Percentiles rank a stretch among this genome's conserved stretches.
These are phyloP conservation scores for Yamadazyma nakazawae DNA, from an alignment of 805 yeast genomes.

Conservation along the genomic window DNA sequence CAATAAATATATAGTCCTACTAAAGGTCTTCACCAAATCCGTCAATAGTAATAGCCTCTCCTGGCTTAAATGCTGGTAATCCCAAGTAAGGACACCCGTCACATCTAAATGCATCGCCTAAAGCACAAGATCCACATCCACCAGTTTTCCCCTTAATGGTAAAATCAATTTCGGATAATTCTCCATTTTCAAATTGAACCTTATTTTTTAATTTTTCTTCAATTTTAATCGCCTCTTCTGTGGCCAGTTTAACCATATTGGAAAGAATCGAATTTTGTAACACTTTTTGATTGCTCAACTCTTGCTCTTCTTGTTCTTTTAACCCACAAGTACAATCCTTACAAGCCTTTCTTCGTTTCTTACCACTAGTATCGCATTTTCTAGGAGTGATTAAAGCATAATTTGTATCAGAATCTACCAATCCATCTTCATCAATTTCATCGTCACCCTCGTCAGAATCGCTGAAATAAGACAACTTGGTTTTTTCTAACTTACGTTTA, in stretches of 20 bases:
- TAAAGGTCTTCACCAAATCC: slow-evolving; percentile 75
- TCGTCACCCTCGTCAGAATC: slow-evolving; percentile 52
- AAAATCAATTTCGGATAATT: slow-evolving; percentile 87
- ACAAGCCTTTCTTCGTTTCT: slow-evolving; percentile 86
- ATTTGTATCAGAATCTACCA: slow-evolving; percentile 25
- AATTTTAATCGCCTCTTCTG: slow-evolving; percentile 50
- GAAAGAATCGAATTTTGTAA: slow-evolving; percentile 46
- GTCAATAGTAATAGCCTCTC: slow-evolving; percentile 78
- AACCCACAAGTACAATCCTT: slow-evolving; percentile 98
- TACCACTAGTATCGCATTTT: slow-evolving; percentile 53
- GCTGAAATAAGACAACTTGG: slow-evolving; percentile 55
- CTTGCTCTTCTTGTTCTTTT: slow-evolving; percentile 78
- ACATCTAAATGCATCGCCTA: slow-evolving; percentile 98
- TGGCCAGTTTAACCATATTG: slow-evolving; percentile 49
- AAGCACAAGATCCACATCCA: slow-evolving; percentile 94
- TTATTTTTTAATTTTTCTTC: slow-evolving; percentile 49
- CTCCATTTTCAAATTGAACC: slow-evolving; percentile 59
- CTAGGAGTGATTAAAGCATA: slow-evolving; percentile 53
- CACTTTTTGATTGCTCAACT: slow-evolving; percentile 42
- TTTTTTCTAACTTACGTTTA: slow-evolving; percentile 42
- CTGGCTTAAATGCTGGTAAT: slow-evolving; percentile 97
- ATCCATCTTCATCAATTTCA: slow-evolving; percentile 35
- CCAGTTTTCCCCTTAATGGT: slow-evolving; percentile 97
- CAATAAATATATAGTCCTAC: slow-evolving; percentile 10
- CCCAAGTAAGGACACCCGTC: slow-evolving; percentile 98